Base-by-base conservation (phyloP, 352 stramenopile species). In the Phytophthora crassamura region DNA sequence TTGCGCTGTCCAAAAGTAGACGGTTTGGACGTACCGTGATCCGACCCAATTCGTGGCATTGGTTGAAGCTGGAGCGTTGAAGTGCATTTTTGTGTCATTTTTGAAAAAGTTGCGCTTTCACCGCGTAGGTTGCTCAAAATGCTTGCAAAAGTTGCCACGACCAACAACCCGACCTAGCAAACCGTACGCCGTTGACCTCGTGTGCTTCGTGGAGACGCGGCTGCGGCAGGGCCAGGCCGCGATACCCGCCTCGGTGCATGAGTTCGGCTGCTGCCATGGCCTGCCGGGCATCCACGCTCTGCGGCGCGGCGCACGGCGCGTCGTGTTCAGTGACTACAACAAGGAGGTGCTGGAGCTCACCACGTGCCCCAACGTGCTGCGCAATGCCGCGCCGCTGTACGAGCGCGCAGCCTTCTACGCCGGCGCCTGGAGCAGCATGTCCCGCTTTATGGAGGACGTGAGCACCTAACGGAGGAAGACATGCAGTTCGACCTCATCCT, bases 321-420 rank as follows among this genome's bases (percentile, higher is more conserved):
- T 94, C 7, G 66, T 83, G 48, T 95, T 95, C 59, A 91, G 85
- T 59, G 88, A 95, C 69, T 95, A 95, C 68, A 95, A 95, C 63
- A 92, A 91, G 57, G 88, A 95, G 59, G 88, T 95, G 45, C 75
- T 95, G 38, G 86, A 92, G 70, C 82, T 94, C 52, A 90, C 86
- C 45, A 94, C 88, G 51, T 89, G 82, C 35, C 88, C 86, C 11
- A 95, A 95, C 49, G 79, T 93, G 30, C 34, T 74, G 15, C 64
- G 54, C 12, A 93, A 93, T 62, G 62, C 83, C 28, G 18, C 58
- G 22, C 15, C 52, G 18, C 16, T 76, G 14, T 84, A 78, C 35
- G 30, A 38, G 4, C 76, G 74, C 22, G 80, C 84, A 7, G 76
- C 72, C 7, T 95, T 93, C 49, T 94, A 93, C 39, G 86, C 84